Base-by-base conservation (phyloP, 2,329 filamentous ascomycete species). In the Dissoconium aciculare region DNA sequence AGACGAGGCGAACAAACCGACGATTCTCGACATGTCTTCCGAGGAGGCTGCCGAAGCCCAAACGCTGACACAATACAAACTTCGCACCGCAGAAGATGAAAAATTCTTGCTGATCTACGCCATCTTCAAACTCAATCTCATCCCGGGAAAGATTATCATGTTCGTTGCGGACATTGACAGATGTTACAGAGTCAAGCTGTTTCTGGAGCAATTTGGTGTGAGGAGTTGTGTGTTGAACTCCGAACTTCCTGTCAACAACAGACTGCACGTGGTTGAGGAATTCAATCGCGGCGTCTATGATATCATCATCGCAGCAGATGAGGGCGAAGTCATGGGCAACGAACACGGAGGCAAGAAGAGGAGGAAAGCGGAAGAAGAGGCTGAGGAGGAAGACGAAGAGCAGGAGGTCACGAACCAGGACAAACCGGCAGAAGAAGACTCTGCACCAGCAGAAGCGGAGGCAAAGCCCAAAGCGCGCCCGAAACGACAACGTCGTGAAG, bases 201-300 rank as follows among this genome's bases (percentile, higher is more conserved):
- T 89, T 52, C 70, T 98, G 31, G 89, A 98, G 56, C 89, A 98
- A 52, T 98, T 98, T 50, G 85, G 84, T 27, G 87, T 94, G 51
- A 78, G 83, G 52, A 87, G 81, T 47, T 92, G 82, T 56, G 81
- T 94, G 15, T 62, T 98, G 24, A 98, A 98, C 59, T 89, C 83
- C 1, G 87, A 98, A 51, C 60, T 98, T 19, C 89, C 89, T 0
- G 76, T 95, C 42, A 94, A 94, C 49, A 89, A 81, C 1, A 69
- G 89, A 36, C 74, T 94, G 23, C 87, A 98, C 52, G 84, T 93
- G 2, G 87, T 98, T 3, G 80, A 95, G 47, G 84, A 95, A 54
- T 98, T 98, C 60, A 98, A 95, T 62, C 80, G 81, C 57, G 81
- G 82, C 31, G 75, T 95, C 5, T 98, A 98, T 64, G 87, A 98